Percentiles rank a stretch among this genome's conserved stretches.
These are phyloP conservation scores for Hibiscus tridactylites DNA, from an alignment of 345 rosid species.

Conservation along the genomic window DNA sequence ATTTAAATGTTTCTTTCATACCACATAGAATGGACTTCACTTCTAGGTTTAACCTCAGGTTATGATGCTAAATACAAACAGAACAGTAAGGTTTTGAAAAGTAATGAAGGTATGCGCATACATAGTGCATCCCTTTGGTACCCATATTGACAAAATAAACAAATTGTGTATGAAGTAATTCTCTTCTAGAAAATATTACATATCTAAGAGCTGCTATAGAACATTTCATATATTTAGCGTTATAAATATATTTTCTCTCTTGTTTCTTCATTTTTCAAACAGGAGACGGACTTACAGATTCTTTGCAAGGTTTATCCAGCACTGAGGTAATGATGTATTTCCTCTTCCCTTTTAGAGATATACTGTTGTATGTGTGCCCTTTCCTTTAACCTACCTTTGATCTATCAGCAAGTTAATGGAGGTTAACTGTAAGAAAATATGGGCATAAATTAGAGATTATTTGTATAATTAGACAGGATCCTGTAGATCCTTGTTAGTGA, in stretches of 20 bases:
- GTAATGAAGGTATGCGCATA: neutral
- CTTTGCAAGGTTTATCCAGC: slow-evolving; percentile 65
- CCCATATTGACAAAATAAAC: neutral
- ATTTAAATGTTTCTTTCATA: neutral
- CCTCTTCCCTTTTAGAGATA: neutral
- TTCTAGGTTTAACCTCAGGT: neutral
- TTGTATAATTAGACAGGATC: too few species aligned
- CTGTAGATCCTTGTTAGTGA: too few species aligned
- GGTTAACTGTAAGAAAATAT: too few species aligned
- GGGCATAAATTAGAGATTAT: too few species aligned
- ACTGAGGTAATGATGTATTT: slow-evolving; percentile 45
- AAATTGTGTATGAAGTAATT: neutral
- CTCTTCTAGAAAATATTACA: neutral
- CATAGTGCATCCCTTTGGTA: neutral
- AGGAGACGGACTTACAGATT: slow-evolving; percentile 94
- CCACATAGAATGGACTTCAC: neutral
- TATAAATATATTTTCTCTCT: neutral
- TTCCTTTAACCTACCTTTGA: neutral
- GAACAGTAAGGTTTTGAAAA: neutral
- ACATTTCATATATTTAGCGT: neutral
- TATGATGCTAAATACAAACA: neutral
- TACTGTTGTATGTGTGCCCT: neutral
- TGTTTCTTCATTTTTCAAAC: slow-evolving; percentile 14
- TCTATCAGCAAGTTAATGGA: neutral
- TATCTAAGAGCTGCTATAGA: neutral